Conservation (phyloP, 805 yeast species). For the Wickerhamomyces ciferrii region DNA sequence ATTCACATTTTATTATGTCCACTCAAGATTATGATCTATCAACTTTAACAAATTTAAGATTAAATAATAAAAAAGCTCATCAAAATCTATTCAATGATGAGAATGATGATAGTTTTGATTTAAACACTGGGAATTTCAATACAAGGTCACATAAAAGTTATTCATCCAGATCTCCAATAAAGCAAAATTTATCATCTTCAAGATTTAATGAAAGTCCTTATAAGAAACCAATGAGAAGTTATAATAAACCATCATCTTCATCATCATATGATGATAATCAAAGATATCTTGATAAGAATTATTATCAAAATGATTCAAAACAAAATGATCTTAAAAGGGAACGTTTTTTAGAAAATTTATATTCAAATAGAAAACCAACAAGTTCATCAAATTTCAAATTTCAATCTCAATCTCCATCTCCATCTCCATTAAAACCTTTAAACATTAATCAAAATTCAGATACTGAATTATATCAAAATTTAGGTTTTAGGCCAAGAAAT, state of each 20-base stretch:
- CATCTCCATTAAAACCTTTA: neutral
- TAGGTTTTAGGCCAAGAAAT: neutral
- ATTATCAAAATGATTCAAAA: conserved; percentile 3
- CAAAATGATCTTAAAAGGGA: conserved; percentile 15
- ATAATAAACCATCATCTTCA: no score
- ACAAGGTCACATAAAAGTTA: no score
- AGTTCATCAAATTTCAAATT: neutral
- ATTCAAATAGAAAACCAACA: neutral
- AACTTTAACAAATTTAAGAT: conserved; percentile 14
- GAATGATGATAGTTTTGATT: neutral
- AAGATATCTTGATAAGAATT: conserved; percentile 11
- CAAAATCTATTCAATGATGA: conserved; percentile 6
- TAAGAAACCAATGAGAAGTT: no score
- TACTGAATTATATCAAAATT: neutral
- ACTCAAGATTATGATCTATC: conserved; percentile 14
- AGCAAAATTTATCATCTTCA: neutral
- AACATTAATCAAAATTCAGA: neutral
- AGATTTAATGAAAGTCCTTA: neutral
- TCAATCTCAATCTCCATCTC: neutral
- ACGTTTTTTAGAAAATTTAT: conserved; percentile 4
- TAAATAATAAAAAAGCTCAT: conserved; percentile 13
- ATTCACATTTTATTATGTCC: neutral
- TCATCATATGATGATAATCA: no score
- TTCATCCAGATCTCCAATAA: neutral
- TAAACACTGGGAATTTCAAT: no score